Percentiles rank a stretch among this genome's conserved stretches.
These are phyloP conservation scores for Cicer arietinum DNA, from an alignment of 306 rosid genomes.

Conservation along the genomic window DNA sequence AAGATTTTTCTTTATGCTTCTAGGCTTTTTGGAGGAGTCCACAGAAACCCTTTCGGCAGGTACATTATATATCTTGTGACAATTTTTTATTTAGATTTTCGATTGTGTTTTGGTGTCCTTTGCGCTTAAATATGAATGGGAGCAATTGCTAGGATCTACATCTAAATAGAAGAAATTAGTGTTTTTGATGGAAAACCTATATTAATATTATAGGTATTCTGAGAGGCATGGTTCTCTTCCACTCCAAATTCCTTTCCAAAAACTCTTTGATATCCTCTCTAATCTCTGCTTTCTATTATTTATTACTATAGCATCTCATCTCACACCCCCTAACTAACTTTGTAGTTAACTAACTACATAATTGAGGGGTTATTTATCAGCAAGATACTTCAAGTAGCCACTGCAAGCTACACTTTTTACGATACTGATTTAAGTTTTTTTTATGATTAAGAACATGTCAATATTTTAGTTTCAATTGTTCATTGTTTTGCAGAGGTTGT, in stretches of 20 bases:
- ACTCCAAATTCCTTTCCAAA: background rate
- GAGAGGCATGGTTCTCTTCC: background rate
- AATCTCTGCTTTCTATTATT: background rate
- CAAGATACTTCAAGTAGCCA: constrained; percentile 1
- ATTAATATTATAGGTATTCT: background rate
- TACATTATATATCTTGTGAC: constrained; percentile 36
- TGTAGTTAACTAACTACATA: background rate
- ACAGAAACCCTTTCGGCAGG: constrained; percentile 97
- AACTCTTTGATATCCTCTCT: background rate
- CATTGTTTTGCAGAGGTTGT: constrained; percentile 76
- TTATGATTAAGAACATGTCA: background rate
- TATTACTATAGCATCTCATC: background rate
- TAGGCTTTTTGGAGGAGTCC: constrained; percentile 99
- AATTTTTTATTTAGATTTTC: constrained; percentile 6
- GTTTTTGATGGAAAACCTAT: background rate
- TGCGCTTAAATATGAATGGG: background rate
- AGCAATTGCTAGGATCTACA: background rate
- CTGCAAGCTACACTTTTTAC: constrained; percentile 1
- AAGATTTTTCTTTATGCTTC: constrained; percentile 43
- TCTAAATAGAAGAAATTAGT: background rate
- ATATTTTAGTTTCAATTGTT: constrained; percentile 4
- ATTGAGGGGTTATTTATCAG: background rate
- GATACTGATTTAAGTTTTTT: constrained; percentile 28
- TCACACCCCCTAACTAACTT: background rate
- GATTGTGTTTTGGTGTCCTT: background rate